These are phyloP conservation scores for Oryza punctata DNA, from an alignment of 176 grass and related monocot genomes.

Conservation along the genomic window DNA sequence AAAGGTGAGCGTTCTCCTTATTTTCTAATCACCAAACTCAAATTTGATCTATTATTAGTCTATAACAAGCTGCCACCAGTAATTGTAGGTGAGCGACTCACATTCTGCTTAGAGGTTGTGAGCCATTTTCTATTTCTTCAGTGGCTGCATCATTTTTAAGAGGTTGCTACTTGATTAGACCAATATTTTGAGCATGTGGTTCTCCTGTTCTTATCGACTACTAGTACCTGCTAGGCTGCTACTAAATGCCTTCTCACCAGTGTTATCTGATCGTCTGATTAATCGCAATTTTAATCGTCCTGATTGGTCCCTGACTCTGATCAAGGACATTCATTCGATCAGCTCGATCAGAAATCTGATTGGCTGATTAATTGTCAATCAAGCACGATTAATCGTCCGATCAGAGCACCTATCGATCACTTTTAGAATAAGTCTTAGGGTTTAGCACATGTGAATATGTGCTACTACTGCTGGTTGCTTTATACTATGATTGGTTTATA, in stretches of 20 bases:
- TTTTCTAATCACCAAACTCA: slow-evolving; percentile 1
- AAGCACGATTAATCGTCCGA: too few species aligned
- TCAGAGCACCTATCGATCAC: too few species aligned
- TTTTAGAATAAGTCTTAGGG: too few species aligned
- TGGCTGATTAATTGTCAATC: too few species aligned
- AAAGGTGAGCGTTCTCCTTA: slow-evolving; percentile 50
- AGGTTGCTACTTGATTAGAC: neutral
- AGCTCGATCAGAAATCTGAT: too few species aligned
- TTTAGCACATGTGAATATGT: too few species aligned
- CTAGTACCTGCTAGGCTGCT: neutral
- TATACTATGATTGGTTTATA: too few species aligned
- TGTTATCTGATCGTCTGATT: too few species aligned
- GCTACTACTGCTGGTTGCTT: too few species aligned
- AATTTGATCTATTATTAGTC: neutral
- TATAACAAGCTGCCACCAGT: neutral
- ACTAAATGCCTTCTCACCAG: neutral
- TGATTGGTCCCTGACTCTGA: too few species aligned
- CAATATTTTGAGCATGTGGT: neutral
- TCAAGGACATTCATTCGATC: too few species aligned
- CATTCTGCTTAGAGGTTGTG: slow-evolving; percentile 3
- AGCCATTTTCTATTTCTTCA: neutral
- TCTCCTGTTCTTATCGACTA: neutral
- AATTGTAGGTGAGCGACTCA: neutral
- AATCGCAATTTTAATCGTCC: too few species aligned
- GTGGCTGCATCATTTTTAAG: slow-evolving; percentile 2